These are phyloP conservation scores for Salix exigua DNA, from an alignment of 345 rosid genomes.

Conservation along the genomic window DNA sequence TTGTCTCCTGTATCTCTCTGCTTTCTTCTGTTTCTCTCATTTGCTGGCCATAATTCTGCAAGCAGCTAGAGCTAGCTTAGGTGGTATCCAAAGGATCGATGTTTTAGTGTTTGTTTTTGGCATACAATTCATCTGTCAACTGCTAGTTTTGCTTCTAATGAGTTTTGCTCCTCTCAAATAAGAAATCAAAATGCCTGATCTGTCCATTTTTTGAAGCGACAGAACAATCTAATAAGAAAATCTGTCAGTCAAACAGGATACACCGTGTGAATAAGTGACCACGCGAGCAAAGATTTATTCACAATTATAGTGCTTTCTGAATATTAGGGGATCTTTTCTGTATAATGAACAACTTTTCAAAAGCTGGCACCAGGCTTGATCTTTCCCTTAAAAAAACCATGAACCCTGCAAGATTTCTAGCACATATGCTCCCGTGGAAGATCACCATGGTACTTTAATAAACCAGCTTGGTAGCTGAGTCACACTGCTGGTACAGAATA, in stretches of 20 bases:
- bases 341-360: too few species aligned
- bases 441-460: neutral
- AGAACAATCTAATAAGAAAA: neutral
- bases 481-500: neutral
- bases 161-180: neutral
- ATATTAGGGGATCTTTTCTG: too few species aligned
- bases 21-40: too few species aligned
- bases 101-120: neutral
- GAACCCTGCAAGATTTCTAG: too few species aligned
- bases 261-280: neutral
- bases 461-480: neutral
- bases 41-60: neutral
- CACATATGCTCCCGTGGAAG: neutral
- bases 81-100: too few species aligned
- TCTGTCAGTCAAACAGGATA: neutral
- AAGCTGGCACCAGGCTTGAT: too few species aligned
- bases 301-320: too few species aligned
- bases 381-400: too few species aligned
- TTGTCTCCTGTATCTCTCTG: too few species aligned
- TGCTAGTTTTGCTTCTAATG: neutral
- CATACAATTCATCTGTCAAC: neutral
- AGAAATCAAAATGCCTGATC: neutral
- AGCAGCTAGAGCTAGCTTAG: too few species aligned
- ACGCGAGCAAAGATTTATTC: too few species aligned
- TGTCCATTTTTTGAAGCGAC: neutral